Evolutionary conservation across 1,284 basidiomycete species (phyloP), one percentile per base, ranked within the genome.

Genomic region (Ganoderma boninense): DNA sequence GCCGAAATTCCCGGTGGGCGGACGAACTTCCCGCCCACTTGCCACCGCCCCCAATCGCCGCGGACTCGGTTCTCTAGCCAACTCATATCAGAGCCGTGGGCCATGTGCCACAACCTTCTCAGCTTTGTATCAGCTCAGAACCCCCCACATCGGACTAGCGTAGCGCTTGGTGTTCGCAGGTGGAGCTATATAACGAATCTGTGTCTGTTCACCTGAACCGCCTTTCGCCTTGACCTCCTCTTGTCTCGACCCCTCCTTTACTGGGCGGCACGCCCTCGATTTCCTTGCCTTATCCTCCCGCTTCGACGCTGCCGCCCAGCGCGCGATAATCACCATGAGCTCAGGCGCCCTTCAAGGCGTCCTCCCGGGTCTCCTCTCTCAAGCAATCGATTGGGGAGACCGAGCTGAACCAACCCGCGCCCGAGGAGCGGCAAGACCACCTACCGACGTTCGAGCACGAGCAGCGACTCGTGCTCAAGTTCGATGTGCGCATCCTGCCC

Each of bases 401-500:
- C 35, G 64, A 49, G n/a, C 38, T 38, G 35, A 14, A 11, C 42
- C 29, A 42, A 7, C 20, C 13, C 44, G 7, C 8, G 54, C 18
- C 8, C 32, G 38, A 52, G 49, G 5, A 5, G 23, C 13, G 3
- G 7, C 18, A 46, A 20, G 16, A 29, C 32, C 63, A 40, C 52
- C 69, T 69, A 4, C 69, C 54, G 56, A 59, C 65, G 26, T 70
- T 64, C 65, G 62, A 40, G 62, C 52, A 66, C 65, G 69, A 70
- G 69, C 11, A 56, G 29, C 18, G 62, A 38, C 69, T 70, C 61
- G 65, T 70, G 69, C 65, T 66, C 64, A 66, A 70, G 54, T 70
- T 70, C 62, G 65, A 70, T 65, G 16, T 66, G 13, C 69, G 56
- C 43, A 70, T 70, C 56, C 69, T 70, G 29, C 69, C 69, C 32